These are phyloP conservation scores for Trichoderma lentiforme DNA, from an alignment of 2,329 filamentous ascomycete species.

Conservation along the genomic window DNA sequence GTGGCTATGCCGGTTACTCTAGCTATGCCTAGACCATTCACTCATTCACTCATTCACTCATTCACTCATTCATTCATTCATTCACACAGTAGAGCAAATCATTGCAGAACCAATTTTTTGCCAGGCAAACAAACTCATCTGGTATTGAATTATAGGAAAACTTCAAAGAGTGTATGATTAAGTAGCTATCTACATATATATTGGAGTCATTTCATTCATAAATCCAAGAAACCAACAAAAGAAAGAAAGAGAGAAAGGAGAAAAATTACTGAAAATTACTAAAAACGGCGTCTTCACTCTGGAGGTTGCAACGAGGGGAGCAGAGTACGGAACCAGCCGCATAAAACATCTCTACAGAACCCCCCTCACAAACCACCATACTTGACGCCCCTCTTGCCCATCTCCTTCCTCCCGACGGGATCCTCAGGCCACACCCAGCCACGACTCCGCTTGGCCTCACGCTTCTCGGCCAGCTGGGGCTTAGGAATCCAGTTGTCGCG, in stretches of 20 bases:
- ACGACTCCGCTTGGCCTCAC: conserved; percentile 67
- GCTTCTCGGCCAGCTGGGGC: conserved; percentile 70
- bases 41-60: too few relatives aligned
- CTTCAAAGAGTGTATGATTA: background rate
- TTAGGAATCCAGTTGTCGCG: conserved; percentile 73
- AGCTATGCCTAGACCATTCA: background rate
- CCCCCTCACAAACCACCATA: conserved; percentile 40
- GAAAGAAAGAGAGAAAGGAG: background rate
- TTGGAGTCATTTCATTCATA: conserved; percentile 2
- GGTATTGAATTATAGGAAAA: background rate
- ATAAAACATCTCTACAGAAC: background rate
- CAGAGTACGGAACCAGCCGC: conserved; percentile 2
- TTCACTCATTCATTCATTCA: too few relatives aligned
- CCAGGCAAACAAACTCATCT: background rate
- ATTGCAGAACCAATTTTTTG: background rate
- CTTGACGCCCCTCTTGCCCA: conserved; percentile 62
- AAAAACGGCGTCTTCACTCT: background rate
- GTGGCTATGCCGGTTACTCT: background rate
- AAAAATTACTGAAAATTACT: background rate
- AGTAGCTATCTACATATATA: background rate
- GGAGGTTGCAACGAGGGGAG: background rate
- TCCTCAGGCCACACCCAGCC: conserved; percentile 78
- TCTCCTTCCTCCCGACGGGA: conserved; percentile 66
- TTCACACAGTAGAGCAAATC: background rate
- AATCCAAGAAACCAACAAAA: background rate